A percentile compares a stretch with the other conserved stretches of the same genome.
Conservation (phyloP, 805 yeast species). For the Hemisphaericaspora nanyangensis region DNA sequence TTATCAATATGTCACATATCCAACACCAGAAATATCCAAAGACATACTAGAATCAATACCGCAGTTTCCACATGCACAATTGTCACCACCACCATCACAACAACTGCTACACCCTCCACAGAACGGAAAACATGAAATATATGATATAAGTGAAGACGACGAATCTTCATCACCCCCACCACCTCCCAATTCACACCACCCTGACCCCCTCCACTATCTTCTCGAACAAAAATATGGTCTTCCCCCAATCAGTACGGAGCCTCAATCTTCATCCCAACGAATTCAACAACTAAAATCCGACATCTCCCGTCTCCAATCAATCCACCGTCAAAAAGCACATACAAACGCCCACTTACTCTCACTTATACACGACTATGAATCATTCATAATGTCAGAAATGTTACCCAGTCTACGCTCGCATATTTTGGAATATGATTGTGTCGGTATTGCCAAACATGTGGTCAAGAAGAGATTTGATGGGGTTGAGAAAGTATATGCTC, state of each 20-base stretch:
- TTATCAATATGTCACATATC: conserved; percentile 6
- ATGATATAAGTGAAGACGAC: too few species aligned
- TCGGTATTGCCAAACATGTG: conserved; percentile 1
- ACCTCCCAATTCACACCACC: too few species aligned
- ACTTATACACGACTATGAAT: conserved; percentile 26
- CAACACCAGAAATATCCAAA: background rate
- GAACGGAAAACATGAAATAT: too few species aligned
- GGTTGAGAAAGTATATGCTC: conserved; percentile 7
- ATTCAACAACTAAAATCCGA: conserved; percentile 25
- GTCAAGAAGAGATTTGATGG: conserved; percentile 8
- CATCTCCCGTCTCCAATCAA: conserved; percentile 19
- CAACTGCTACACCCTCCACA: too few species aligned
- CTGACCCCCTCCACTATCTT: conserved; percentile 15
- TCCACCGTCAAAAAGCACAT: conserved; percentile 15
- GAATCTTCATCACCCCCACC: too few species aligned
- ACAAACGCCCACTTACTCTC: conserved; percentile 21
- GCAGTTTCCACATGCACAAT: conserved; percentile 8
- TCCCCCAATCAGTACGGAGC: conserved; percentile 6
- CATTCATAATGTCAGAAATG: conserved; percentile 20
- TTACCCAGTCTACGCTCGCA: conserved; percentile 27
- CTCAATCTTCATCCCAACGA: background rate
- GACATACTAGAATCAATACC: background rate
- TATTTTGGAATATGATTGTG: background rate
- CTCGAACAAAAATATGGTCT: conserved; percentile 26
- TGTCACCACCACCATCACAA: conserved; percentile 5